Evolutionary conservation across 23 red algal genomes (phyloP).

Genomic region (Agarophyton chilense): DNA sequence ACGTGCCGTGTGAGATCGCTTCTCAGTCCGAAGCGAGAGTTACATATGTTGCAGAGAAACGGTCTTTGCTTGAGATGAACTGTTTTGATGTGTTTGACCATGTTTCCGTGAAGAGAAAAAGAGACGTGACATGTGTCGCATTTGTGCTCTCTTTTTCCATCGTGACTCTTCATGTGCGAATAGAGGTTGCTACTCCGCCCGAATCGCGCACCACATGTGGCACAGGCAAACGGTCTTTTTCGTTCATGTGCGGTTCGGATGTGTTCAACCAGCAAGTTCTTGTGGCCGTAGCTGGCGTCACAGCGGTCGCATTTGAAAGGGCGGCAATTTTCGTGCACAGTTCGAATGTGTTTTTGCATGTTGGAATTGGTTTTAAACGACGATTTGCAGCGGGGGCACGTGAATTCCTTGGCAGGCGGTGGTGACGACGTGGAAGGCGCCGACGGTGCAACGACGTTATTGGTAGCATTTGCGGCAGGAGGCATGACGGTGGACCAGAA

Average conservation of each 20-base stretch:
- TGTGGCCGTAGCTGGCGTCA: conserved; percentile 55
- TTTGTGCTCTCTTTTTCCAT: conserved; percentile 53
- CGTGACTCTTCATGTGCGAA: conserved; percentile 61
- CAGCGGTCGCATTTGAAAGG: conserved; percentile 77
- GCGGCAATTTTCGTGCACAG: conserved; percentile 60
- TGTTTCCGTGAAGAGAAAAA: conserved; percentile 65
- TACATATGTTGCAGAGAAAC: conserved; percentile 62
- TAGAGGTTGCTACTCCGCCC: conserved; percentile 65
- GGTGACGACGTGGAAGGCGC: conserved; percentile 4
- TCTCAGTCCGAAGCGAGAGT: conserved; percentile 61
- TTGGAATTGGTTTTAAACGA: conserved; percentile 63
- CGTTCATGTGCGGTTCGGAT: conserved; percentile 61
- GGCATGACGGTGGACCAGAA: conserved; percentile 48
- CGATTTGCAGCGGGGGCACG: conserved; percentile 56
- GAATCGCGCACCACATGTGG: conserved; percentile 51
- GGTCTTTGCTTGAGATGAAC: conserved; percentile 71
- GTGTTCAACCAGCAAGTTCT: conserved; percentile 71
- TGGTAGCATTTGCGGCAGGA: not conserved
- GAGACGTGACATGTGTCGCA: conserved; percentile 69
- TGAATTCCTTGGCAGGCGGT: conserved; percentile 30
- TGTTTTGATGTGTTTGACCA: conserved; percentile 65
- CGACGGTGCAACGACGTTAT: not conserved
- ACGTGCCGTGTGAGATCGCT: conserved; percentile 62
- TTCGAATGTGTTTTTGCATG: conserved; percentile 74
- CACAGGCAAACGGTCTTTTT: conserved; percentile 67